Percentiles rank a stretch among this genome's conserved stretches.
Evolutionary conservation across 306 rosid genomes (phyloP).

Genomic region (Quercus rubra): DNA sequence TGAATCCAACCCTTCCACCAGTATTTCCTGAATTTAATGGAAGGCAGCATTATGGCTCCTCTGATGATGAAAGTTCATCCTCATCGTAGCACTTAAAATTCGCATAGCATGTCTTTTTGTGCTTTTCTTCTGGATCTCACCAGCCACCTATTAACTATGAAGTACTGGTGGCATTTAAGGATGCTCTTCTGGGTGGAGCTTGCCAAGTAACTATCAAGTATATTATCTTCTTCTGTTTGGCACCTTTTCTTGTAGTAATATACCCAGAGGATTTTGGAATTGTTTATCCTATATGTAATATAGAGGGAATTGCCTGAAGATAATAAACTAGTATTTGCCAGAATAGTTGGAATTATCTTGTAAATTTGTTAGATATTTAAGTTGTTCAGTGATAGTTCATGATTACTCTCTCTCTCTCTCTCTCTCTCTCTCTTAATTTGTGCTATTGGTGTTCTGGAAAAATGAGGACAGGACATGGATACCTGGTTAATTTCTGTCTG

Average conservation of each 20-base stretch:
- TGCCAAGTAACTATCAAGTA: conserved; percentile 1
- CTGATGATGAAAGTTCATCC: conserved; percentile 44
- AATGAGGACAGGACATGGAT: neutral
- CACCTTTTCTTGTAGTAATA: conserved; percentile 3
- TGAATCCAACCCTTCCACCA: conserved; percentile 28
- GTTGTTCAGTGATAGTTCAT: neutral
- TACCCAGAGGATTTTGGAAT: conserved; percentile 17
- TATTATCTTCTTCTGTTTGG: neutral
- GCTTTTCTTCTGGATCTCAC: neutral
- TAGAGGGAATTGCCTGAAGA: conserved; percentile 6
- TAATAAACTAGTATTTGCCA: neutral
- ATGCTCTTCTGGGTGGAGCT: neutral
- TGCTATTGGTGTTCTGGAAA: neutral
- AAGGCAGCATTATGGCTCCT: conserved; percentile 42
- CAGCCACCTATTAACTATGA: neutral
- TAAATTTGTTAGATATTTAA: conserved; percentile 9
- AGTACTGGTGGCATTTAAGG: neutral
- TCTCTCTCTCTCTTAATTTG: neutral
- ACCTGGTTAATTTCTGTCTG: too few relatives aligned
- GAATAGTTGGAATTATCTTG: conserved; percentile 3
- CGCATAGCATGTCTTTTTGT: neutral
- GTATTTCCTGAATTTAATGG: conserved; percentile 49
- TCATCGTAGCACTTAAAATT: conserved; percentile 21
- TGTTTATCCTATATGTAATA: conserved; percentile 19
- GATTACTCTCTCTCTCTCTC: neutral